phyloP scores from a whole-genome alignment of 2,329 filamentous ascomycete genomes.

The Penicillium sp. region DNA sequence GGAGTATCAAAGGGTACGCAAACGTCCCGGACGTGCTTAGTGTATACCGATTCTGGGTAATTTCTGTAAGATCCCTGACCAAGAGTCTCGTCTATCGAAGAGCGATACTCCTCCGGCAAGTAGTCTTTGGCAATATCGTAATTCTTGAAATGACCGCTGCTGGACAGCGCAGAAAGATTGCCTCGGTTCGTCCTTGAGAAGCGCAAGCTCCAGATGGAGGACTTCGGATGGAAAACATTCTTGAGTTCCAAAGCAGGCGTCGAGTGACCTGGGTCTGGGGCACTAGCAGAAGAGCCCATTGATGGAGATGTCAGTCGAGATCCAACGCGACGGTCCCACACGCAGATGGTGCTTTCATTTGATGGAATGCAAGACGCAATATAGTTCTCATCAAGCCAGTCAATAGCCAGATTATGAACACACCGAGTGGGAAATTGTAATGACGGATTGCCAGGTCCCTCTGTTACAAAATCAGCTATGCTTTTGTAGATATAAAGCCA shows the following conservation, averaged over 20 bases:
- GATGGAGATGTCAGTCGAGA: conserved; percentile 39
- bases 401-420: conserved; percentile 64
- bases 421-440: conserved; percentile 57
- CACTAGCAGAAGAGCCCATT: conserved; percentile 31
- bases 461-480: conserved; percentile 18
- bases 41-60: conserved; percentile 47
- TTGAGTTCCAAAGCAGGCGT: conserved; percentile 59
- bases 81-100: conserved; percentile 42
- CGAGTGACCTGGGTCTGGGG: conserved; percentile 36
- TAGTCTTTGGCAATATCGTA: conserved; percentile 57
- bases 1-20: conserved; percentile 49
- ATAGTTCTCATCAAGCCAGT: conserved; percentile 65
- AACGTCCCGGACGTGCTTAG: conserved; percentile 48
- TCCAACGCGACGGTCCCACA: conserved; percentile 61
- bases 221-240: conserved; percentile 53
- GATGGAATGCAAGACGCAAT: conserved; percentile 59
- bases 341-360: conserved; percentile 58
- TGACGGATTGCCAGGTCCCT: conserved; percentile 42
- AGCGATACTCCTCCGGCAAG: conserved; percentile 39
- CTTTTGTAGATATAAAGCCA: neutral
- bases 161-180: conserved; percentile 59
- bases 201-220: conserved; percentile 62
- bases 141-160: conserved; percentile 58
- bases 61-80: conserved; percentile 42
- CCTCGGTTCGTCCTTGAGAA: conserved; percentile 61